Base-by-base conservation (phyloP, 345 rosid genomes). In the Excoecaria agallocha region DNA sequence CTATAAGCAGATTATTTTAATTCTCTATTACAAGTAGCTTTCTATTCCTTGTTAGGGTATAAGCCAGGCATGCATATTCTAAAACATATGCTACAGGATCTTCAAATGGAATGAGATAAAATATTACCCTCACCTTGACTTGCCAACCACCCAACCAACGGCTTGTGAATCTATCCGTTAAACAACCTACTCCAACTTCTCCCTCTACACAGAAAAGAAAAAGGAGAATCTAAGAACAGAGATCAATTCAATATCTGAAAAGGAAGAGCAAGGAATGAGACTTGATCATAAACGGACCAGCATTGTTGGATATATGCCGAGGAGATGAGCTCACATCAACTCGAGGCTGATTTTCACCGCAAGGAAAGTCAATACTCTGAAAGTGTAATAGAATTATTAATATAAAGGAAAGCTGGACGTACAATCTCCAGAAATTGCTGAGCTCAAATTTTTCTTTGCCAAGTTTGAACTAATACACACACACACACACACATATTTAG, bases 61-160 rank as follows among this genome's bases (percentile, higher is more conserved):
- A 69, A 69, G 25, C 43, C 25, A 79, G 9, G 52, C 11, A 57
- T 30, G 30, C 30, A 30, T 64, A n/a, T 22, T 41, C 43, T 56
- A 2, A 30, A 50, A 19, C 8, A 30, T 24, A 62, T 39, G 37
- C 6, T 48, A 16, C 20, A 46, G 24, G 46, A 46, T 17, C 50
- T 59, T 24, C 41, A 70, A 76, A 43, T 46, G 58, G 71, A 12
- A 66, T 38, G 35, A 57, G 50, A 72, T 17, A 48, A 72, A 63
- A 51, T 19, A 66, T 35, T 71, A 71, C 15, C 46, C 79, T 66
- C 64, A 84, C 87, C 84, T 82, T 68, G 4, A 55, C 73, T 6
- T 73, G 46, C 87, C 84, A 83, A 73, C 85, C 82, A 70, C 86
- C 84, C 15, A 84, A 76, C 85, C 85, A 79, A 67, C 83, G 74